Evolutionary conservation across 148 eudicot genomes (phyloP).

Genomic region (Rhododendron henanense): DNA sequence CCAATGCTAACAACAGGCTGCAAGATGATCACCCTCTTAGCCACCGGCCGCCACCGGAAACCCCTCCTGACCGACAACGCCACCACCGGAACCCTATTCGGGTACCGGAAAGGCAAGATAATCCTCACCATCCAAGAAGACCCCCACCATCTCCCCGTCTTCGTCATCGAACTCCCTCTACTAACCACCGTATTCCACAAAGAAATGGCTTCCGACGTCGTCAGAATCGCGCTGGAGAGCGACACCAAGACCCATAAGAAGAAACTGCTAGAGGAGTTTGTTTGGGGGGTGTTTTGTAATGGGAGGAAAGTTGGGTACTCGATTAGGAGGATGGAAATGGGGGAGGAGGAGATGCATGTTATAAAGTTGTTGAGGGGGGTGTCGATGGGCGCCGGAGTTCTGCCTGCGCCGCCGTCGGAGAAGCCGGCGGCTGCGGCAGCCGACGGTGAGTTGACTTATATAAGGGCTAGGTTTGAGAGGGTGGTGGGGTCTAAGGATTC

Average conservation of each 20-base stretch:
- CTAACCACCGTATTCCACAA: constrained; percentile 48
- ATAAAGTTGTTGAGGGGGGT: constrained; percentile 68
- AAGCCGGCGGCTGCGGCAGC: constrained; percentile 14
- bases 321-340: constrained; percentile 54
- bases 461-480: constrained; percentile 75
- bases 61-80: constrained; percentile 61
- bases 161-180: constrained; percentile 67
- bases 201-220: constrained; percentile 64
- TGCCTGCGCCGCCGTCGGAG: constrained; percentile 37
- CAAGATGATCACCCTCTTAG: constrained; percentile 72
- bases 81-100: constrained; percentile 80
- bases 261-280: constrained; percentile 72
- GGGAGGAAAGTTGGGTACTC: constrained; percentile 79
- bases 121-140: constrained; percentile 72
- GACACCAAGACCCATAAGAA: constrained; percentile 63
- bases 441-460: constrained; percentile 69
- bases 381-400: constrained; percentile 90
- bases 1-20: constrained; percentile 79
- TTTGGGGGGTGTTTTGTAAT: constrained; percentile 77
- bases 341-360: constrained; percentile 70
- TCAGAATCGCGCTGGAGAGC: constrained; percentile 64
- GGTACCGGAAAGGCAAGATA: constrained; percentile 59
- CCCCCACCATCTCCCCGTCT: constrained; percentile 55
- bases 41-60: constrained; percentile 44
- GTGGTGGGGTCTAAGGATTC: constrained; percentile 86